Evolutionary conservation across 441 rosid species (phyloP).

Genomic region (Manihot esculenta): DNA sequence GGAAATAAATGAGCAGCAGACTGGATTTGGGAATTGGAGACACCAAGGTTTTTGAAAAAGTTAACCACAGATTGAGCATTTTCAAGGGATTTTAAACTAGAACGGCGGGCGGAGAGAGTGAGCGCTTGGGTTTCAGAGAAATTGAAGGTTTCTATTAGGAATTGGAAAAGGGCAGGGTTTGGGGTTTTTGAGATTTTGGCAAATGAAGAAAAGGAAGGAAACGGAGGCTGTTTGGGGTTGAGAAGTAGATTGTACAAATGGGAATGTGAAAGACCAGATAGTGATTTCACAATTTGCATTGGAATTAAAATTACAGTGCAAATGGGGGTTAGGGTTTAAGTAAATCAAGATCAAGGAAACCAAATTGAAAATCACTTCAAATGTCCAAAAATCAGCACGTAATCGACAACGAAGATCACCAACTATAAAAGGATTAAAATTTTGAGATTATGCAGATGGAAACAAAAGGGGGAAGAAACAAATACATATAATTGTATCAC

Average conservation of each 20-base stretch:
- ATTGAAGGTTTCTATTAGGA: slow-evolving; percentile 23
- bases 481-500: too few species aligned
- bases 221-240: background rate
- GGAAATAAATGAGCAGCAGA: slow-evolving; percentile 22
- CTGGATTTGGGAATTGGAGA: slow-evolving; percentile 29
- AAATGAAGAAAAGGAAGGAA: slow-evolving; percentile 4
- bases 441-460: too few species aligned
- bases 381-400: too few species aligned
- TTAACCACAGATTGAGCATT: slow-evolving; percentile 20
- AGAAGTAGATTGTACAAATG: background rate
- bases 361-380: too few species aligned
- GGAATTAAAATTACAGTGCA: background rate
- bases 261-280: background rate
- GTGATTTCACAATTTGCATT: slow-evolving; percentile 3
- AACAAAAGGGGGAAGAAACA: too few species aligned
- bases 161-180: slow-evolving; percentile 10
- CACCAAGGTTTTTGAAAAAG: slow-evolving; percentile 28
- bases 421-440: too few species aligned
- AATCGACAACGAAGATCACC: too few species aligned
- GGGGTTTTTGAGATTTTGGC: background rate
- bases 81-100: slow-evolving; percentile 19
- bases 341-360: background rate
- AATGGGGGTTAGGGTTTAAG: background rate
- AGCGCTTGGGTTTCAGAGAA: slow-evolving; percentile 26
- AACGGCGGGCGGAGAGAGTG: slow-evolving; percentile 17